Percentiles rank a stretch among this genome's conserved stretches.
These are phyloP conservation scores for Dovyalis caffra DNA, from an alignment of 345 rosid genomes.

Conservation along the genomic window DNA sequence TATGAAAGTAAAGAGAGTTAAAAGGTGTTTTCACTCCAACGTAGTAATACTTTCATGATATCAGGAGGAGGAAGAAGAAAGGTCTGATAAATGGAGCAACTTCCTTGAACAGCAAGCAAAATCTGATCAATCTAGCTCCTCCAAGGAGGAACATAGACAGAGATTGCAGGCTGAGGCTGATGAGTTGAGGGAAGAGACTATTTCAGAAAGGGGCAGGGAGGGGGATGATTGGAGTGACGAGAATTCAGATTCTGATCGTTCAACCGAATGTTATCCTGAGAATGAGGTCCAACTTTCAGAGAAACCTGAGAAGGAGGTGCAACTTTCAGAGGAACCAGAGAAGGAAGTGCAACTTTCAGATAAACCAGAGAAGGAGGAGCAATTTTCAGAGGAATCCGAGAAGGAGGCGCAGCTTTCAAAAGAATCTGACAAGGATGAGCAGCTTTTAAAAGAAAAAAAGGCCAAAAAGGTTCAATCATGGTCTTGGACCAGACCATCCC, in stretches of 20 bases:
- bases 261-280: constrained; percentile 25
- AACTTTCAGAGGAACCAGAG: constrained; percentile 1
- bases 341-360: constrained; percentile 8
- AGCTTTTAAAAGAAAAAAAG: constrained; percentile 41
- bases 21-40: constrained; percentile 8
- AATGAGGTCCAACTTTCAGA: constrained; percentile 5
- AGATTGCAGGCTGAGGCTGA: constrained; percentile 18
- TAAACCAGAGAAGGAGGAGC: constrained; percentile 2
- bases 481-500: constrained; percentile 64
- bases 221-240: constrained; percentile 29
- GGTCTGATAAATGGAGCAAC: constrained; percentile 62
- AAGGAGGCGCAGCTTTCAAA: constrained; percentile 3
- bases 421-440: constrained; percentile 32
- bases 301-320: constrained; percentile 6
- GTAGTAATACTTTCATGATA: constrained; percentile 25
- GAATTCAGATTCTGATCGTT: constrained; percentile 30
- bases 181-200: constrained; percentile 14
- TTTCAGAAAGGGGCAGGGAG: constrained; percentile 17
- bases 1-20: not conserved
- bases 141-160: constrained; percentile 31
- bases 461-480: constrained; percentile 41
- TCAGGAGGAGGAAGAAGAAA: constrained; percentile 94
- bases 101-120: constrained; percentile 58
- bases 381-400: not conserved
- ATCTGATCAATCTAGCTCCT: constrained; percentile 21